These are phyloP conservation scores for Neopestalotiopsis sp. DNA, from an alignment of 2,329 filamentous ascomycete species.

Conservation along the genomic window DNA sequence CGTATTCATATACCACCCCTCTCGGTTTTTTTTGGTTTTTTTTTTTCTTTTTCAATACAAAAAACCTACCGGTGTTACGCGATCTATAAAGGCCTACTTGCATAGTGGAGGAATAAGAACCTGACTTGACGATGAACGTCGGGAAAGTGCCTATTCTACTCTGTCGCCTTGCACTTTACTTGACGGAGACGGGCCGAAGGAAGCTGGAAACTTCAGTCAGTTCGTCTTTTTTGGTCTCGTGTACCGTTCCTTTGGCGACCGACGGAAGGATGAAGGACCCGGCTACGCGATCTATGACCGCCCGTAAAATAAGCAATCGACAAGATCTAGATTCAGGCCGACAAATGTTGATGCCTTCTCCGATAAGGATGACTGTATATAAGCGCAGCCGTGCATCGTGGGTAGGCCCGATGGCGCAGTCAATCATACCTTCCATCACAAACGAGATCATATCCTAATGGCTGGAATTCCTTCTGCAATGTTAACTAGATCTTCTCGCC, in stretches of 20 bases:
- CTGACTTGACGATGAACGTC: not conserved
- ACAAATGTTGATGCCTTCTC: not conserved
- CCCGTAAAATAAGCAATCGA: constrained; percentile 15
- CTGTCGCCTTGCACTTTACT: not conserved
- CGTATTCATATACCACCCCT: no score
- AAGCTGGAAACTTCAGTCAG: constrained; percentile 10
- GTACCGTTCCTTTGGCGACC: constrained; percentile 35
- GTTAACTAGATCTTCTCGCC: not conserved
- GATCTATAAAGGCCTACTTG: not conserved
- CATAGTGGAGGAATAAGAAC: not conserved
- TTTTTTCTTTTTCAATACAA: no score
- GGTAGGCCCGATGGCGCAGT: not conserved
- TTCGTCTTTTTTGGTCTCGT: constrained; percentile 2
- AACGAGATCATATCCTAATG: not conserved
- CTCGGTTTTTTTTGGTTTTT: no score
- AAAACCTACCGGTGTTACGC: not conserved
- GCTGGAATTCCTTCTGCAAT: no score
- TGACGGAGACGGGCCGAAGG: constrained; percentile 14
- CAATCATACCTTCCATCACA: not conserved
- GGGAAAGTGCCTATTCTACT: not conserved
- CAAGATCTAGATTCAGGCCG: not conserved
- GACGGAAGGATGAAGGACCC: constrained; percentile 25
- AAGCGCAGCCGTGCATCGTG: not conserved
- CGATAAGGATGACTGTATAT: not conserved
- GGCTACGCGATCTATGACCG: constrained; percentile 24